A percentile compares a stretch with the other conserved stretches of the same genome.
Conservation (phyloP, 495 filamentous ascomycete genomes). For the Glutinoglossum americanum region DNA sequence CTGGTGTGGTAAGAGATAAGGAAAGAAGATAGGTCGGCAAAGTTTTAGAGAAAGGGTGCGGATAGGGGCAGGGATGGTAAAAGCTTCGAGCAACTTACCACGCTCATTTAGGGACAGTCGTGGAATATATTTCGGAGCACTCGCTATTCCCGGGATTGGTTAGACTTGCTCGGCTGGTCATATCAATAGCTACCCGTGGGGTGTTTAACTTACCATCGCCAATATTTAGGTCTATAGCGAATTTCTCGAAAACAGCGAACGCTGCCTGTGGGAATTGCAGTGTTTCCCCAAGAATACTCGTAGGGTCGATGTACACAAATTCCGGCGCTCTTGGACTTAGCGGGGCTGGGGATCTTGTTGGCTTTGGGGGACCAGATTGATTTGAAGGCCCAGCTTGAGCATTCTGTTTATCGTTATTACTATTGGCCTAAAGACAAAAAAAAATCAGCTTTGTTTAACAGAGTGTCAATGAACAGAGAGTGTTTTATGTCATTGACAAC, state of each 20-base stretch:
- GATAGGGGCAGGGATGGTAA: not conserved
- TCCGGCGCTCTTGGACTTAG: not conserved
- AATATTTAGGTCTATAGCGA: not conserved
- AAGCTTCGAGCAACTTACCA: not conserved
- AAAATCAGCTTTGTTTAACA: not conserved
- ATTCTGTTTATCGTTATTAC: not conserved
- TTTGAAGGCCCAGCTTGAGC: not conserved
- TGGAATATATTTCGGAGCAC: not conserved
- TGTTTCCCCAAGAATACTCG: not conserved
- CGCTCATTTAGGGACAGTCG: not conserved
- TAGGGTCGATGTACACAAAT: not conserved
- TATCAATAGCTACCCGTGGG: not conserved
- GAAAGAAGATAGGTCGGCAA: not conserved
- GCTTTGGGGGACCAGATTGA: not conserved
- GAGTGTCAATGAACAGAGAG: too few relatives aligned
- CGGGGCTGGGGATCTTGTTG: not conserved
- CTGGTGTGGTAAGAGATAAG: not conserved
- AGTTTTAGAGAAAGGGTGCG: not conserved
- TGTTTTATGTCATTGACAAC: too few relatives aligned
- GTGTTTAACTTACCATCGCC: not conserved
- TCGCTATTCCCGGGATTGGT: not conserved
- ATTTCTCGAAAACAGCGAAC: not conserved
- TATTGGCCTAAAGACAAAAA: not conserved
- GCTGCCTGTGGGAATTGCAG: not conserved
- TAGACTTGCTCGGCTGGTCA: not conserved